These are phyloP conservation scores for Yamadazyma endophytica DNA, from an alignment of 805 yeast genomes.

Conservation along the genomic window DNA sequence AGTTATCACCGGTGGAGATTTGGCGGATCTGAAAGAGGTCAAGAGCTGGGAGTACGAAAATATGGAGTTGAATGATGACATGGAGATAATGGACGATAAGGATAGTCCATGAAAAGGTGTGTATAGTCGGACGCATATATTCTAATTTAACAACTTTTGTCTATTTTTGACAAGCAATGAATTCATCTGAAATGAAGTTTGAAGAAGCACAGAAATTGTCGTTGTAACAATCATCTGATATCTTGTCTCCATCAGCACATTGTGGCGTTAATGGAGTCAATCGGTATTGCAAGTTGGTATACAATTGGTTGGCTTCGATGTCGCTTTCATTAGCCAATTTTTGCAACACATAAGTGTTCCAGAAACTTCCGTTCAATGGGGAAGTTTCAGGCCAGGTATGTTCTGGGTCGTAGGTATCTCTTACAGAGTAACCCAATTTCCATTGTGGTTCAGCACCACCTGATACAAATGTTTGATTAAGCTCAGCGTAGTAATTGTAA, in stretches of 20 bases:
- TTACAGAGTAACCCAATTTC: constrained; percentile 61
- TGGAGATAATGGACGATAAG: no score
- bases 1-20: constrained; percentile 54
- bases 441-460: constrained; percentile 58
- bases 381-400: constrained; percentile 53
- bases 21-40: constrained; percentile 24
- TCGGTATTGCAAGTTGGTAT: constrained; percentile 48
- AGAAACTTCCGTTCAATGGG: constrained; percentile 65
- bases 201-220: constrained; percentile 18
- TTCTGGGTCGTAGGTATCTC: constrained; percentile 51
- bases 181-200: constrained; percentile 8
- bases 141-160: no score
- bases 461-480: constrained; percentile 53
- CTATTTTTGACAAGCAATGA: no score
- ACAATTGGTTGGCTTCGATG: constrained; percentile 45
- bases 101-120: no score
- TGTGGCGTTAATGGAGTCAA: constrained; percentile 51
- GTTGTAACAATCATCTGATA: constrained; percentile 17
- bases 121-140: no score
- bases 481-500: constrained; percentile 53
- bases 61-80: constrained; percentile 17
- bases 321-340: constrained; percentile 18
- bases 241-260: constrained; percentile 31
- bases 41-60: constrained; percentile 37
- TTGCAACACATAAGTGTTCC: constrained; percentile 39